phyloP scores from a whole-genome alignment of 768 basidiomycete species.

The Xerocomellus amylosporus region DNA sequence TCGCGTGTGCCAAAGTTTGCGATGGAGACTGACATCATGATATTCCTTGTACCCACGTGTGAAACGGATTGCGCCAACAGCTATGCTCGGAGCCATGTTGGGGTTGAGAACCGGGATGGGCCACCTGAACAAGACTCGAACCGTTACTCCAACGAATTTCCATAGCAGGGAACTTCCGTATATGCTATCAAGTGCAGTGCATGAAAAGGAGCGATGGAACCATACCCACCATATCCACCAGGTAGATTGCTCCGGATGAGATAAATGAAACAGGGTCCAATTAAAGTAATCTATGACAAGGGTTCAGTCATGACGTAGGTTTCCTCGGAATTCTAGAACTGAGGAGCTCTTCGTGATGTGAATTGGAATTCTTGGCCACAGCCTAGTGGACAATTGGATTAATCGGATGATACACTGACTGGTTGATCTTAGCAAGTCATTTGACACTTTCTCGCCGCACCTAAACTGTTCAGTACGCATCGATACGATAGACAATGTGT shows the following conservation, averaged over 20 bases:
- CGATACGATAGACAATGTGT: too few relatives aligned
- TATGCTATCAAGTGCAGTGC: slow-evolving; percentile 9
- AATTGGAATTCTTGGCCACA: neutral
- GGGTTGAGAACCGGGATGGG: neutral
- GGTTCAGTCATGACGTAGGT: slow-evolving; percentile 7
- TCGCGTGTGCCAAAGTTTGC: slow-evolving; percentile 12
- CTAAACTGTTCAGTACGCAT: neutral
- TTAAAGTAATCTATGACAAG: too few relatives aligned
- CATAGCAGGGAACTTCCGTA: neutral
- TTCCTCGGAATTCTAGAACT: neutral
- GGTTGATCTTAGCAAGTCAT: neutral
- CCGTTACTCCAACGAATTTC: neutral
- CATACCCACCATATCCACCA: slow-evolving; percentile 8
- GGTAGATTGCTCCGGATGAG: neutral
- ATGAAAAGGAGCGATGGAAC: slow-evolving; percentile 4
- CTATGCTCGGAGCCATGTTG: too few relatives aligned
- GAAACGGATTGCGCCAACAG: neutral
- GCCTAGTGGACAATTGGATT: neutral
- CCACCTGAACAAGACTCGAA: neutral
- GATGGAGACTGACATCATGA: slow-evolving; percentile 6
- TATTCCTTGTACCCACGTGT: neutral
- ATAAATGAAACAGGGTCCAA: slow-evolving; percentile 3
- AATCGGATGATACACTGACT: neutral
- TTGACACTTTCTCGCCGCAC: neutral
- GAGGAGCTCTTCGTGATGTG: neutral